Base-by-base conservation (phyloP, 1,139 yeast species). In the Suhomyces ambrosiae region DNA sequence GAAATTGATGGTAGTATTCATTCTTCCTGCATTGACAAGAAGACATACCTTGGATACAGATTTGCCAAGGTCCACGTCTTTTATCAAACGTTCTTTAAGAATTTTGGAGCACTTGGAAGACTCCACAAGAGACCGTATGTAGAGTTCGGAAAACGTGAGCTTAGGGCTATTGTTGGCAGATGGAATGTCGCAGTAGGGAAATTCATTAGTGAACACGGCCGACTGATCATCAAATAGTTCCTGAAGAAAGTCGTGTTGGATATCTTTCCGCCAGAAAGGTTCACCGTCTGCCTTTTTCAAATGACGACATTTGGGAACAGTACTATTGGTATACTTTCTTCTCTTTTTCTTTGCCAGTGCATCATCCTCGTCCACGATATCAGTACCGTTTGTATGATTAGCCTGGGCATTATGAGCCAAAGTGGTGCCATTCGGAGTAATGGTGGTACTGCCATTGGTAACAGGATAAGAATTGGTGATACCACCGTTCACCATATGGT, bases 1-100 rank as follows among this genome's bases (percentile, higher is more conserved):
- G 57, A 90, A 92, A 61, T 90, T 90, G 37, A 92, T 82, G 4
- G 97, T 92, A 2, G 98, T 92, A 64, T 92, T 92, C 81, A 92
- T 82, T 47, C 97, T 71, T 4, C 97, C 97, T 31, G 89, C 81
- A 57, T 92, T 92, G 18, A 92, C 97, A 46, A 92, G 70, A 30
- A 92, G 64, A 48, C 96, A 87, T 21, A 88, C 83, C 73, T 87
- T 81, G 36, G 89, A 86, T 34, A 88, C 88, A 11, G 88, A 80
- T 33, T 79, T 70, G 2, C 87, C 86, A 63, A 78, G 73, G 30
- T 77, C 77, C 41, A 72, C 74, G 45, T 85, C 88, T 40, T 69
- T 65, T 34, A 84, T 63, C 31, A 92, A 64, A 47, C 95, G 76
- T 50, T 89, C 96, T 43, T 86, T 79, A 39, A 92, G 71, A 4